phyloP scores from a whole-genome alignment of 2,329 filamentous ascomycete genomes.

The Clonostachys sp. region DNA sequence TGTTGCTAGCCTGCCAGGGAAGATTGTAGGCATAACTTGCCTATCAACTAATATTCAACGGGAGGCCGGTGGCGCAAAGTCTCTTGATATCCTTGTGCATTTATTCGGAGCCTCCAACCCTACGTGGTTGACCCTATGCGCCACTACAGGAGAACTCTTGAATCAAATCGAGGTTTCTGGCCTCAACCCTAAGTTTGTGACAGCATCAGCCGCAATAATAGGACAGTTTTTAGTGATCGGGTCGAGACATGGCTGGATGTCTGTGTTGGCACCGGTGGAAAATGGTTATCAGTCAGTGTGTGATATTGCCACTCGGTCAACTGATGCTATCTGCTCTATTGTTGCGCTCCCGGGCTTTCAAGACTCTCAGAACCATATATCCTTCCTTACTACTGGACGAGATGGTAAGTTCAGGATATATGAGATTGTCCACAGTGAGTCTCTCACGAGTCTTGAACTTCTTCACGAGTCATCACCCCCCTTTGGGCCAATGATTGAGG shows the following conservation, averaged over 20 bases:
- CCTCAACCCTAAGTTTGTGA: slow-evolving; percentile 43
- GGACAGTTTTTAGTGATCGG: slow-evolving; percentile 44
- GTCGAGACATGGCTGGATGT: slow-evolving; percentile 46
- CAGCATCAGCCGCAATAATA: slow-evolving; percentile 38
- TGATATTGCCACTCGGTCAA: slow-evolving; percentile 32
- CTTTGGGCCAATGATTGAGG: slow-evolving; percentile 73
- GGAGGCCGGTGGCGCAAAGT: not conserved
- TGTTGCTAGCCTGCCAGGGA: slow-evolving; percentile 34
- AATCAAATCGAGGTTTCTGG: slow-evolving; percentile 22
- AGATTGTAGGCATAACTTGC: slow-evolving; percentile 45
- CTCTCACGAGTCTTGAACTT: slow-evolving; percentile 28
- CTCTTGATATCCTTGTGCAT: slow-evolving; percentile 1
- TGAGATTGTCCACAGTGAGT: slow-evolving; percentile 18
- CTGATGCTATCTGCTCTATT: slow-evolving; percentile 68
- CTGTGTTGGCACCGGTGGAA: slow-evolving; percentile 18
- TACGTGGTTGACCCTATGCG: slow-evolving; percentile 32
- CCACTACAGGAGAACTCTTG: slow-evolving; percentile 16
- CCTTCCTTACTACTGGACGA: slow-evolving; percentile 68
- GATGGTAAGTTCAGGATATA: slow-evolving; percentile 74
- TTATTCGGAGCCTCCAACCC: slow-evolving; percentile 19
- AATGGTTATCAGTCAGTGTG: slow-evolving; percentile 19
- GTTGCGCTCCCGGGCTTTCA: slow-evolving; percentile 30
- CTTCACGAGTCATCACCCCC: slow-evolving; percentile 66
- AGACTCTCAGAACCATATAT: slow-evolving; percentile 6
- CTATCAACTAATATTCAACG: slow-evolving; percentile 12